Base-by-base conservation (phyloP, 495 filamentous ascomycete genomes). In the Xylaria palmicola region DNA sequence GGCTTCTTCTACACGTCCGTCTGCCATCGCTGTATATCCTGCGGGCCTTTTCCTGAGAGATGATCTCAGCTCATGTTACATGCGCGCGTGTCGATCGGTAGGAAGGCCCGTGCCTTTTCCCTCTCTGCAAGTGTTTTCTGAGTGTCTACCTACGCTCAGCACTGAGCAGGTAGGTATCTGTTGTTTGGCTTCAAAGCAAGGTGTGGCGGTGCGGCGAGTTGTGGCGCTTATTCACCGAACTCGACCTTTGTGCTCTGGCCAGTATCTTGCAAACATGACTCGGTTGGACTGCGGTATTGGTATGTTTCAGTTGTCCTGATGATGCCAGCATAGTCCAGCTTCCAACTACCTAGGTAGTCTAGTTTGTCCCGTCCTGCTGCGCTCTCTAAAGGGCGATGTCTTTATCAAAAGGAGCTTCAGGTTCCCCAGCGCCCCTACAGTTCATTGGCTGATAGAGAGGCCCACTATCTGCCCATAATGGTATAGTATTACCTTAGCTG, bases 11-110 rank as follows among this genome's bases (percentile, higher is more conserved):
- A 34, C 47, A 12, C 17, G 29, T 36, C 24, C 43, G 39, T 62
- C 62, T 48, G 45, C 64, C 68, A 71, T 71, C 22, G 27, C 19
- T 5, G 20, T 26, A 45, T n/a, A 9, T 1, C n/a, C 20, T 17
- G 15, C 22, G 19, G 22, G n/a, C 10, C 13, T 3, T 26, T 26
- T 15, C 32, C 37, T 22, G 9, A 15, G 9, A 12, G 7, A 22
- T n/a, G n/a, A n/a, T n/a, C n/a, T n/a, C n/a, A n/a, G n/a, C n/a
- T n/a, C n/a, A n/a, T n/a, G n/a, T n/a, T n/a, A n/a, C 12, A 22
- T 15, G 32, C 32, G 6, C 4, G 6, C 22, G 15, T 19, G 9
- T 22, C 26, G 32, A 39, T 36, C 6, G 6, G 32, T 37, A 26
- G 20, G 32, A 26, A 12, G 10, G 12, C 48, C 13, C 26, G 32